Evolutionary conservation across 306 rosid genomes (phyloP).

Genomic region (Quercus cerris): DNA sequence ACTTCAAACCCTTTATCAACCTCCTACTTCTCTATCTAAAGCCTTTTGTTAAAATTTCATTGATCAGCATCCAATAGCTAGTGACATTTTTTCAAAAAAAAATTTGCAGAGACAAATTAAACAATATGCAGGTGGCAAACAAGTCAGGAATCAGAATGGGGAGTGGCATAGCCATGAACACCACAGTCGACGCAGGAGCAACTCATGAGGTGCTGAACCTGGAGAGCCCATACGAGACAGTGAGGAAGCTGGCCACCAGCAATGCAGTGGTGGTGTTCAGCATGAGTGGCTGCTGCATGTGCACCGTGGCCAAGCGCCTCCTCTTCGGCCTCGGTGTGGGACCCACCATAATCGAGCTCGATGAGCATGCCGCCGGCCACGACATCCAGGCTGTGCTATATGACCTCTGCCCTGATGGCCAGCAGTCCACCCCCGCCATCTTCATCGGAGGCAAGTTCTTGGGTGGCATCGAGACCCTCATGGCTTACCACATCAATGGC

Average conservation of each 20-base stretch:
- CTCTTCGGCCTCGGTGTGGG: constrained; percentile 83
- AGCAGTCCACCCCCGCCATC: constrained; percentile 55
- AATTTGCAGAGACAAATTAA: neutral
- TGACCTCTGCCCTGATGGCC: constrained; percentile 25
- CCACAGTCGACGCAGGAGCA: neutral
- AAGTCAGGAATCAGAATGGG: constrained; percentile 23
- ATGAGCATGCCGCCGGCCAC: constrained; percentile 41
- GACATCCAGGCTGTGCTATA: constrained; percentile 48
- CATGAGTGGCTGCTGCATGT: constrained; percentile 73
- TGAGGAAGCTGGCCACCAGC: constrained; percentile 46
- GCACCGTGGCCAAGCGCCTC: constrained; percentile 75
- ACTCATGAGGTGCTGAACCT: neutral
- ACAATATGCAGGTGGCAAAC: constrained; percentile 37
- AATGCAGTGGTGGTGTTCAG: constrained; percentile 82
- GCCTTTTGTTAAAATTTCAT: neutral
- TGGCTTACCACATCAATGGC: constrained; percentile 82
- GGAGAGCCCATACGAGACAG: constrained; percentile 35
- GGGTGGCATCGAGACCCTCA: constrained; percentile 79
- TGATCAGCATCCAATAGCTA: neutral
- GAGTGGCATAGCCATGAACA: neutral
- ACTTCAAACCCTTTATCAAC: neutral
- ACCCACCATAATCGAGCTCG: constrained; percentile 71
- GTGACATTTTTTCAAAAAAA: neutral
- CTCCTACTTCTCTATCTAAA: neutral
- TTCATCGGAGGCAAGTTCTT: constrained; percentile 76